Conservation (phyloP, 2,329 filamentous ascomycete genomes). For the Talaromyces sp. region DNA sequence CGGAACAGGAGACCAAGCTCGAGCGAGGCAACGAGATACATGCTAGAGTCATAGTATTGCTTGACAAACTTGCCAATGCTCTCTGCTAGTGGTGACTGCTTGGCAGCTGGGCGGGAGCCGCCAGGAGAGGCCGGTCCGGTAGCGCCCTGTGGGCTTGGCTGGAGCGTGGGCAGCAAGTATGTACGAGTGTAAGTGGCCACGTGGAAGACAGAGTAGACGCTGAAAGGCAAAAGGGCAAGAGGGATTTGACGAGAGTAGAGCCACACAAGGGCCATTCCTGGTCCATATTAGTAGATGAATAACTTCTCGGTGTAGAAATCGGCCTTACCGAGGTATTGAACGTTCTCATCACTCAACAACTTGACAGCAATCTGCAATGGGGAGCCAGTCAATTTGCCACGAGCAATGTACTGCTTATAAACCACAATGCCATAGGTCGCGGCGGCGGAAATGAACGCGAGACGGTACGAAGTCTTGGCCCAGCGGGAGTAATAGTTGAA, state of each 20-base stretch:
- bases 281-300: constrained; percentile 14
- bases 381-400: constrained; percentile 66
- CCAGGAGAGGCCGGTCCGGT: constrained; percentile 50
- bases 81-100: constrained; percentile 64
- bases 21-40: constrained; percentile 83
- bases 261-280: constrained; percentile 93
- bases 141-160: constrained; percentile 53
- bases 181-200: constrained; percentile 93
- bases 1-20: constrained; percentile 86
- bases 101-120: constrained; percentile 46
- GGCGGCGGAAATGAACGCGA: constrained; percentile 82
- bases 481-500: constrained; percentile 78
- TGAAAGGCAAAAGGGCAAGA: constrained; percentile 86
- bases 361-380: constrained; percentile 59
- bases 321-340: constrained; percentile 85
- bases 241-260: constrained; percentile 85
- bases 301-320: background rate
- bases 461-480: constrained; percentile 81
- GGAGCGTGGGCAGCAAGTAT: constrained; percentile 82
- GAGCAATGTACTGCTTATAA: constrained; percentile 91
- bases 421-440: constrained; percentile 96
- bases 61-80: constrained; percentile 91
- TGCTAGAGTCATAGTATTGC: constrained; percentile 93
- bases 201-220: constrained; percentile 97
- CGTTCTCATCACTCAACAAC: constrained; percentile 83